Evolutionary conservation across 2,329 filamentous ascomycete genomes (phyloP).

Genomic region (Aspergillus caelatus): DNA sequence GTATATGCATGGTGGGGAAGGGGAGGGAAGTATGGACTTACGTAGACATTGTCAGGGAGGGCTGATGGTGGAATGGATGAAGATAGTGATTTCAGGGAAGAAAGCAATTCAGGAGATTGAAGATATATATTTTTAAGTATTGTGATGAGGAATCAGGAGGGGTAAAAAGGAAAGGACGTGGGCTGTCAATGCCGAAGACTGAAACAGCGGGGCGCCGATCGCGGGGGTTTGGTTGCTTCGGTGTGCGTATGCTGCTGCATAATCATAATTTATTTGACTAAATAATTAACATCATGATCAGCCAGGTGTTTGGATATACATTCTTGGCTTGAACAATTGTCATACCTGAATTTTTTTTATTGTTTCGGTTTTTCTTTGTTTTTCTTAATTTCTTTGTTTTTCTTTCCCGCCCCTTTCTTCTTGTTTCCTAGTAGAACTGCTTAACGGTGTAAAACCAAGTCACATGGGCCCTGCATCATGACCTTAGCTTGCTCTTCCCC

Average conservation of each 20-base stretch:
- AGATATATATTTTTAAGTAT: background rate
- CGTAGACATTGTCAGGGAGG: slow-evolving; percentile 38
- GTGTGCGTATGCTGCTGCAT: background rate
- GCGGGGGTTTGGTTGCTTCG: slow-evolving; percentile 20
- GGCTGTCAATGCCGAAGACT: slow-evolving; percentile 1
- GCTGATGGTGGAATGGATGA: background rate
- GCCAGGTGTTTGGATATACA: background rate
- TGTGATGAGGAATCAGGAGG: slow-evolving; percentile 9
- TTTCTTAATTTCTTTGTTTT: background rate
- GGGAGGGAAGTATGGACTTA: slow-evolving; percentile 23
- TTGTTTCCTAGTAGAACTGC: background rate
- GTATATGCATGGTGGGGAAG: slow-evolving; percentile 8
- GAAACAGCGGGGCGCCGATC: slow-evolving; percentile 27
- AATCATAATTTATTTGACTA: background rate
- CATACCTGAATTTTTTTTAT: background rate
- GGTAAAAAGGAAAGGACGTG: background rate
- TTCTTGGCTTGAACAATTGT: background rate
- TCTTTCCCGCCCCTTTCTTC: background rate
- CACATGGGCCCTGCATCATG: background rate
- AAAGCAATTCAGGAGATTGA: background rate
- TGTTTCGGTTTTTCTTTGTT: background rate
- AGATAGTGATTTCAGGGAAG: background rate
- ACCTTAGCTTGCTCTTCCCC: background rate
- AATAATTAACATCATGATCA: background rate
- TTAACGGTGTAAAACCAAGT: background rate